Base-by-base conservation (phyloP, 129 eudicot genomes). In the Logfia minima region DNA sequence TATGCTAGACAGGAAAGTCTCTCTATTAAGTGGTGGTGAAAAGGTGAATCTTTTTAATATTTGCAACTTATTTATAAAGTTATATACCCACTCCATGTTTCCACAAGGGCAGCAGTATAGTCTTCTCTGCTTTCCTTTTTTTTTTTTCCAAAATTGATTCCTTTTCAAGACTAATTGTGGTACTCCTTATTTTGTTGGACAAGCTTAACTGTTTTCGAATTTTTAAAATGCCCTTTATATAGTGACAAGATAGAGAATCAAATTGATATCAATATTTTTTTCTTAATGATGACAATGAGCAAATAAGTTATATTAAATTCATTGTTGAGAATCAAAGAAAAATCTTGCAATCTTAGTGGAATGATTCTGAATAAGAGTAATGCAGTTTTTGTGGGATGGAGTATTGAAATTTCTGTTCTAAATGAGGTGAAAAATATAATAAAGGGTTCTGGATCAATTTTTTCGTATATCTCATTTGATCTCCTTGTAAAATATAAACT, bases 11-110 rank as follows among this genome's bases (percentile, higher is more conserved):
- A 84, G 97, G 76, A 94, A 91, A 83, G 98, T 94, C 74, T 87
- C 93, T 32, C 79, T 91, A 64, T 76, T 94, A 70, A 94, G 98
- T 78, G 98, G 98, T 51, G 98, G 98, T 56, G 98, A 94, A 88
- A 94, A 94, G 98, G 98, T 94, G 83, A 55, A 43, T 39, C 32
- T 68, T 76, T 56, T 2, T 70, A 14, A 8, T n/a, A 48, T 55
- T 32, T 41, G 34, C 14, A 22, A 34, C 45, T 21, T 43, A 13
- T 69, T 55, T 52, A 51, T 37, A 21, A 24, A 52, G 13, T 68
- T 39, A 4, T 0, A 2, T 64, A 64, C 0, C 43, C 17, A 26
- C 26, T 58, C 5, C 1, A 8, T 77, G 31, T 77, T 51, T 76
- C 53, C 63, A 56, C 26, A 59, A 78, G 75, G 70, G 56, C 24